Percentiles rank a stretch among this genome's conserved stretches.
Evolutionary conservation across 2,329 filamentous ascomycete genomes (phyloP).

Genomic region (Trichoderma citrinoviride): DNA sequence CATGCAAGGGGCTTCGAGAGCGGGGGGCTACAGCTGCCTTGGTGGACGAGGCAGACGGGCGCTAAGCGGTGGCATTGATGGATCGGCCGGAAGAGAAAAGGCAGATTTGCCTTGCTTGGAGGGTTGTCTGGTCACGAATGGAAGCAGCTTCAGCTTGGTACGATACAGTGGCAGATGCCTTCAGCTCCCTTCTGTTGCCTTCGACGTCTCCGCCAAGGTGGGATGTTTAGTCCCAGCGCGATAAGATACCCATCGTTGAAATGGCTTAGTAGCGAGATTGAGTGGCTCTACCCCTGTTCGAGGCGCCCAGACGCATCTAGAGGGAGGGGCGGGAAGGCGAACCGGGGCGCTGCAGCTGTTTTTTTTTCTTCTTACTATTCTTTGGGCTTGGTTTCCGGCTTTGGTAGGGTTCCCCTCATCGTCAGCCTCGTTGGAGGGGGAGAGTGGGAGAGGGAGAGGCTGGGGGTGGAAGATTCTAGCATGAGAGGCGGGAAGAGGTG

Average conservation of each 20-base stretch:
- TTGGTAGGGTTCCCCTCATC: slow-evolving; percentile 6
- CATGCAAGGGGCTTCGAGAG: slow-evolving; percentile 5
- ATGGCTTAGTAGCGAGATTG: not conserved
- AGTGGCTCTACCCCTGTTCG: not conserved
- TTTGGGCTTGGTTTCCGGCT: too few relatives aligned
- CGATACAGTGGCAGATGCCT: not conserved
- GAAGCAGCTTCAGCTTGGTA: not conserved
- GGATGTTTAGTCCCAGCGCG: slow-evolving; percentile 6
- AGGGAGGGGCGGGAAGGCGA: not conserved
- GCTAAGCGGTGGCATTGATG: not conserved
- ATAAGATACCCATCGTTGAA: not conserved
- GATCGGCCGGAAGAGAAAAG: too few relatives aligned
- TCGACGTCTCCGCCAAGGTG: not conserved
- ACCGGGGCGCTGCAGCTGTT: not conserved
- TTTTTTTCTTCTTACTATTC: too few relatives aligned
- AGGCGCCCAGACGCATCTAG: slow-evolving; percentile 8
- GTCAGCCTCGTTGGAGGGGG: slow-evolving; percentile 11
- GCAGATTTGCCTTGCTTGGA: not conserved
- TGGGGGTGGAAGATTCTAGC: slow-evolving; percentile 10
- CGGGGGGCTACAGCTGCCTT: slow-evolving; percentile 1
- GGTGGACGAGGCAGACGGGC: not conserved
- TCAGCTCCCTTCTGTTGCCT: slow-evolving; percentile 4
- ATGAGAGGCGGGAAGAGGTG: not conserved
- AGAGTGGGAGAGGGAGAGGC: not conserved
- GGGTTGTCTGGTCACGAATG: not conserved